Evolutionary conservation across 2,329 filamentous ascomycete species (phyloP), one percentile per base, ranked within the genome.

Genomic region (Epichloe amarillans): DNA sequence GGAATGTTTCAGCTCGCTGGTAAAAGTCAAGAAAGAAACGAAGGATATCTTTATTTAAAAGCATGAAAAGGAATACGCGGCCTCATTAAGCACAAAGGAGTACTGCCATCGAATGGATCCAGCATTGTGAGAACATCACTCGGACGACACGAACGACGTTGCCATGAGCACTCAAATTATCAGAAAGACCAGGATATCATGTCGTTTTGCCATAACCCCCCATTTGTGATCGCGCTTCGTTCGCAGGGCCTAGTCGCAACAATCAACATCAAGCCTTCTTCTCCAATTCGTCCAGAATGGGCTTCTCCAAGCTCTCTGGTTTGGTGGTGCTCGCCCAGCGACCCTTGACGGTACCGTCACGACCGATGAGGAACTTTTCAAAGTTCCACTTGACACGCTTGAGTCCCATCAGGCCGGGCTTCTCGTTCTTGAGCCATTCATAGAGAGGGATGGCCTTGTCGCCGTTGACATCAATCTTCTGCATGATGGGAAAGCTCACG

Each of bases 351-450:
- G 84, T 78, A 26, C 93, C 93, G 68, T 97, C 88, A 55, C 80
- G 79, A 54, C 84, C 85, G 57, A 98, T 74, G 56, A 98, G 72
- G 72, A 96, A 98, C 80, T 98, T 98, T 71, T 98, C 93, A 74
- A 97, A 98, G 73, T 98, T 98, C 93, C 93, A 98, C 84, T 97
- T 96, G 62, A 98, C 76, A 55, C 83, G 71, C 83, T 94, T 91
- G 64, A 97, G 67, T 19, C 93, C 93, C 71, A 97, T 71, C 51
- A 96, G 63, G 21, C 93, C 90, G 1, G 91, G 79, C 74, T 88
- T 84, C 69, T 83, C 72, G 42, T 70, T 68, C 74, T 84, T 85
- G 63, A 85, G 68, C 79, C 79, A 98, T 65, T 86, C 48, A 45
- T 54, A 60, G 23, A 60, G 48, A 3, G 90, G 89, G 60, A 82